Conservation (phyloP, 108 stramenopile genomes). For the Fistulifera pelliculosa region DNA sequence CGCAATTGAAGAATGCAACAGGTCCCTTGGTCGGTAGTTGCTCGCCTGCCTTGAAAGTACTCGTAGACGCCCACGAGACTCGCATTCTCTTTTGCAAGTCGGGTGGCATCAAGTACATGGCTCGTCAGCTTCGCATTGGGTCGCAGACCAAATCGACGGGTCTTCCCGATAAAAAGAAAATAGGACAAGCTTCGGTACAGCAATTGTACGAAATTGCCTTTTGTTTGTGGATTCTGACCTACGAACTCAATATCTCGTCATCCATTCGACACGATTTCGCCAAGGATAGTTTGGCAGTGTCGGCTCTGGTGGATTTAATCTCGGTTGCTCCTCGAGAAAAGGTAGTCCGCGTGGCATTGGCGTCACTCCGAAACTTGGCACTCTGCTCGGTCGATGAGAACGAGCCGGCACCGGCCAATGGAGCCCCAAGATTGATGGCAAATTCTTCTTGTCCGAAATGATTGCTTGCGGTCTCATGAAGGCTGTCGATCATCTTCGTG, state of each 20-base stretch:
- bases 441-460: slow-evolving; percentile 80
- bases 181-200: slow-evolving; percentile 74
- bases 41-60: slow-evolving; percentile 60
- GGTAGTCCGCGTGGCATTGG: slow-evolving; percentile 84
- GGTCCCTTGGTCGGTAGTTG: slow-evolving; percentile 52
- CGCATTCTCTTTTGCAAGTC: slow-evolving; percentile 69
- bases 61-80: slow-evolving; percentile 69
- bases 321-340: slow-evolving; percentile 84
- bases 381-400: slow-evolving; percentile 47
- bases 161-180: slow-evolving; percentile 24
- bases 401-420: slow-evolving; percentile 22
- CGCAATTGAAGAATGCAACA: slow-evolving; percentile 68
- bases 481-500: slow-evolving; percentile 72
- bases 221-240: slow-evolving; percentile 90
- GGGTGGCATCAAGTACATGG: slow-evolving; percentile 82
- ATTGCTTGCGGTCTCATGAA: slow-evolving; percentile 85
- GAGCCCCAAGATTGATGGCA: slow-evolving; percentile 39
- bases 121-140: slow-evolving; percentile 65
- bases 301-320: slow-evolving; percentile 72
- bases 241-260: slow-evolving; percentile 65
- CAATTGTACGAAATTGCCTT: slow-evolving; percentile 93
- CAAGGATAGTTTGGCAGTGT: slow-evolving; percentile 55
- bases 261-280: slow-evolving; percentile 67
- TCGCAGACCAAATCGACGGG: slow-evolving; percentile 25
- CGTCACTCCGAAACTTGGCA: slow-evolving; percentile 74